These are phyloP conservation scores for Ilyonectria sp. DNA, from an alignment of 2,329 filamentous ascomycete genomes.

Conservation along the genomic window DNA sequence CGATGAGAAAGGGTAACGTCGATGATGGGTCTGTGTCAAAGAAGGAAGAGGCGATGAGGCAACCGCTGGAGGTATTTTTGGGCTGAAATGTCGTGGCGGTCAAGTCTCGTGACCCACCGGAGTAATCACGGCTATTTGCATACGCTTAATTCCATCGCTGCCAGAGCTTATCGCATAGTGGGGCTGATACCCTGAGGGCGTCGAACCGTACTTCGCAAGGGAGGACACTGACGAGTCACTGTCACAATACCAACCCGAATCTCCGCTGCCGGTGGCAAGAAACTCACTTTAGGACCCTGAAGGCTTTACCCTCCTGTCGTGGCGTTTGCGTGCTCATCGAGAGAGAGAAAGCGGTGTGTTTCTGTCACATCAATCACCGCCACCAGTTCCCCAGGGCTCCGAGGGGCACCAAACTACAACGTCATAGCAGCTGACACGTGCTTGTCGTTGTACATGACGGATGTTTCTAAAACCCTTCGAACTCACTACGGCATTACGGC, in stretches of 20 bases:
- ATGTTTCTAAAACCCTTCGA: conserved; percentile 98
- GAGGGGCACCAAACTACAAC: conserved; percentile 12
- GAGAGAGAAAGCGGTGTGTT: background rate
- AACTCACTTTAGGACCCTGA: background rate
- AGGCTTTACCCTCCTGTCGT: background rate
- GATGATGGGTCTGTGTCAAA: conserved; percentile 30
- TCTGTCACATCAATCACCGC: conserved; percentile 4
- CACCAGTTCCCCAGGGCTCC: conserved; percentile 13
- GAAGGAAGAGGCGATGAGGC: conserved; percentile 23
- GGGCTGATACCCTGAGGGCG: conserved; percentile 34
- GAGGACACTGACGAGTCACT: conserved; percentile 29
- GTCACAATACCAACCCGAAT: conserved; percentile 7
- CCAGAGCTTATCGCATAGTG: conserved; percentile 40
- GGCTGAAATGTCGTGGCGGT: conserved; percentile 43
- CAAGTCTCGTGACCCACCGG: conserved; percentile 46
- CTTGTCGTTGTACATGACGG: conserved; percentile 69
- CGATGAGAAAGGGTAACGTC: conserved; percentile 26
- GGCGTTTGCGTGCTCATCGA: background rate
- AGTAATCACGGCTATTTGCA: conserved; percentile 34
- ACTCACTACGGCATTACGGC: conserved; percentile 95
- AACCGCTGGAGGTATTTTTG: conserved; percentile 45
- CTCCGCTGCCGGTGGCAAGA: conserved; percentile 14
- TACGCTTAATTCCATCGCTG: conserved; percentile 8
- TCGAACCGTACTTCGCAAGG: conserved; percentile 23
- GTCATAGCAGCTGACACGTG: conserved; percentile 23